Evolutionary conservation across 495 filamentous ascomycete genomes (phyloP).

Genomic region (Penicillium taxi): DNA sequence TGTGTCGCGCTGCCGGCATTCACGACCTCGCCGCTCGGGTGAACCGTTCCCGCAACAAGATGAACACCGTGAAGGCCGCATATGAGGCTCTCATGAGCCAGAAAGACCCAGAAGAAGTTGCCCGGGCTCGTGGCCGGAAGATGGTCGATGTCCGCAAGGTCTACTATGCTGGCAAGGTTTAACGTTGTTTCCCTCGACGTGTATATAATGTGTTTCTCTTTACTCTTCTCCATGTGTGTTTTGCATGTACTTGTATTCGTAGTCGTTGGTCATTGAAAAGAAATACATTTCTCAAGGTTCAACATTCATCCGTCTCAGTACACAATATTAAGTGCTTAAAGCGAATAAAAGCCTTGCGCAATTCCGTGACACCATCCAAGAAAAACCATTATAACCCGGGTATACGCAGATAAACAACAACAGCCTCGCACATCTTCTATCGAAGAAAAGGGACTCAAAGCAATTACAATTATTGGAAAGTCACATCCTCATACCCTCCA

Average conservation of each 20-base stretch:
- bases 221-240: conserved; percentile 24
- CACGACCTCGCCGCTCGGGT: conserved; percentile 75
- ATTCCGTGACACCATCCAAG: not conserved
- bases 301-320: not conserved
- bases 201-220: conserved; percentile 35
- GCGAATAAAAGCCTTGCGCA: not conserved
- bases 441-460: not conserved
- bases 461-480: conserved; percentile 25
- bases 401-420: conserved; percentile 6
- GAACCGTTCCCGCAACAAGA: conserved; percentile 73
- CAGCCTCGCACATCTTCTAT: conserved; percentile 1
- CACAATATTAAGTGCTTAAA: not conserved
- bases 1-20: conserved; percentile 76
- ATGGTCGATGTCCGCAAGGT: conserved; percentile 93
- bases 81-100: conserved; percentile 76
- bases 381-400: conserved; percentile 10
- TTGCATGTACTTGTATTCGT: conserved; percentile 27
- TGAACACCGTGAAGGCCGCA: conserved; percentile 93
- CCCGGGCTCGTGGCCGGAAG: conserved; percentile 80
- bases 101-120: conserved; percentile 78
- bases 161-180: conserved; percentile 80
- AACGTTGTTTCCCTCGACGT: conserved; percentile 19
- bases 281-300: not conserved
- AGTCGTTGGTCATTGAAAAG: conserved; percentile 10
- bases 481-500: conserved; percentile 26